Base-by-base conservation (phyloP, 2,329 filamentous ascomycete genomes). In the Aspergillus terreus region DNA sequence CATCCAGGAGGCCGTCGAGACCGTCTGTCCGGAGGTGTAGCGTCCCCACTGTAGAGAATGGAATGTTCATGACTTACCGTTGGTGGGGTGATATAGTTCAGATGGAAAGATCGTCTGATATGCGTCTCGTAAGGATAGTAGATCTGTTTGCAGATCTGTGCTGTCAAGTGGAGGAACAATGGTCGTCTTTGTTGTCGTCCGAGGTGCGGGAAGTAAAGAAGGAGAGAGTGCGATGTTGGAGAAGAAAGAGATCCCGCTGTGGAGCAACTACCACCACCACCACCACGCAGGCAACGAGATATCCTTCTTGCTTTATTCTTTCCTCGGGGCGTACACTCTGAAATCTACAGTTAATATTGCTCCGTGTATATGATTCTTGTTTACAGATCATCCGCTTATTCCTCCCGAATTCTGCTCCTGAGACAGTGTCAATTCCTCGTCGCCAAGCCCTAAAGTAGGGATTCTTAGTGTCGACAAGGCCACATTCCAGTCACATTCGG, bases 1-100 rank as follows among this genome's bases (percentile, higher is more conserved):
- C 44, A 40, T 40, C 21, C 27, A 30, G 27, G 27, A 30, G 27
- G 44, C 32, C 11, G 41, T 30, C 45, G 27, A 40, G 44, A 38
- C 35, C 4, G 4, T n/a, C 14, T n/a, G 12, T 38, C 14, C 33
- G 2, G 6, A 7, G 6, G 15, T n/a, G 35, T n/a, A n/a, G 5
- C 6, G 35, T n/a, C 35, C 11, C 35, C 35, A 38, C 35, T 17
- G 35, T 17, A 35, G 48, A 44, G 47, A 50, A 53, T 47, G 36
- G 47, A 50, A 53, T 47, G 36, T 38, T 6, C 40, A 43, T 45
- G 44, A 53, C 51, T 52, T 52, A 54, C 44, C 33, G 35, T 38
- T 38, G 35, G 15, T 15, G 35, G 35, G 35, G 35, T n/a, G 35
- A 38, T 38, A 17, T 17, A 38, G 35, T n/a, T 38, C 35, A 17